A percentile compares a stretch with the other conserved stretches of the same genome.
Evolutionary conservation across 1,284 basidiomycete genomes (phyloP).

Genomic region (Termitomyces sp.): DNA sequence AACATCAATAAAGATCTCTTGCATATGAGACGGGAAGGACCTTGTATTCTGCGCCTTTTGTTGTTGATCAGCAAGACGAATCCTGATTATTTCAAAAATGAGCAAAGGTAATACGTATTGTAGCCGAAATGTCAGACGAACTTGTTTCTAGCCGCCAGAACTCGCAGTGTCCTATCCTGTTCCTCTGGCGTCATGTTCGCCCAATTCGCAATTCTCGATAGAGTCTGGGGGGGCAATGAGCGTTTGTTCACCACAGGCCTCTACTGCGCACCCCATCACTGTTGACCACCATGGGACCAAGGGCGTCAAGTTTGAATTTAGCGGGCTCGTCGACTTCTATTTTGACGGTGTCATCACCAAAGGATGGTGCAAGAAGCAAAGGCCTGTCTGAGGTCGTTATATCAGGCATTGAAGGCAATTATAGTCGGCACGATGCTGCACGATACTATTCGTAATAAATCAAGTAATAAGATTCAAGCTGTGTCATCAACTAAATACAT

Average conservation of each 20-base stretch:
- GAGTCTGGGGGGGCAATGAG: conserved; percentile 7
- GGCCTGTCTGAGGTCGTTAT: not conserved
- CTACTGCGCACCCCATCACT: conserved; percentile 43
- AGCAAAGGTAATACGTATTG: not conserved
- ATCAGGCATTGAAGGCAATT: conserved; percentile 7
- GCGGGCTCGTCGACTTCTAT: conserved; percentile 11
- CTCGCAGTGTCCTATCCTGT: conserved; percentile 41
- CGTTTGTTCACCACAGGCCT: not conserved
- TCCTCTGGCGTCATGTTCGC: conserved; percentile 44
- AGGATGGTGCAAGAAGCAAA: conserved; percentile 14
- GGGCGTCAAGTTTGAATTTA: conserved; percentile 40
- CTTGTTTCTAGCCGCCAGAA: conserved; percentile 49
- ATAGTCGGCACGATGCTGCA: too few species aligned
- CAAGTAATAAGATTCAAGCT: not conserved
- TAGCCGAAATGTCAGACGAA: not conserved
- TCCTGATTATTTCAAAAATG: not conserved
- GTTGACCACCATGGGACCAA: conserved; percentile 56
- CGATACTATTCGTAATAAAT: too few species aligned
- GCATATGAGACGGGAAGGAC: not conserved
- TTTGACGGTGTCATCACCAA: conserved; percentile 10
- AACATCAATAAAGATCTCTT: not conserved
- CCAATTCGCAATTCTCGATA: conserved; percentile 47
- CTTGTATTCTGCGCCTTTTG: not conserved
- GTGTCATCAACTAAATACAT: not conserved
- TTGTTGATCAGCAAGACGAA: conserved; percentile 1